Evolutionary conservation across 1,284 basidiomycete genomes (phyloP).

Genomic region (Cutaneotrichosporon cavernicola): DNA sequence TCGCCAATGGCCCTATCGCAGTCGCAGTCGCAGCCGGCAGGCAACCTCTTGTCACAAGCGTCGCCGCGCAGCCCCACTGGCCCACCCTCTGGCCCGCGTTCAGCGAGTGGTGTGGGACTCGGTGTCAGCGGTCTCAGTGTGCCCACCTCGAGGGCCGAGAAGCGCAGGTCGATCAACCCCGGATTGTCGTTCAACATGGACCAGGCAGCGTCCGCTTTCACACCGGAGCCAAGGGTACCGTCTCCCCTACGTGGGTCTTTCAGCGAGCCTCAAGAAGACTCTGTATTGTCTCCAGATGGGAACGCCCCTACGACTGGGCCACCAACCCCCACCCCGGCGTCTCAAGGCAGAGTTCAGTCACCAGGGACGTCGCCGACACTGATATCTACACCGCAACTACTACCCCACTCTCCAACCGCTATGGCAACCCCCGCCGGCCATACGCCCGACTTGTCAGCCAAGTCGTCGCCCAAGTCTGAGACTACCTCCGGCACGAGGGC

Average conservation of each 20-base stretch:
- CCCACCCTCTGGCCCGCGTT: background rate
- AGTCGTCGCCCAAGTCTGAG: slow-evolving; percentile 8
- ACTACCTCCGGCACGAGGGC: slow-evolving; percentile 5
- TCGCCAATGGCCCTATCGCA: background rate
- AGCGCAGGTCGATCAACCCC: slow-evolving; percentile 53
- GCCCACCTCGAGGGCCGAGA: slow-evolving; percentile 44
- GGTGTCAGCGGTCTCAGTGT: slow-evolving; percentile 38
- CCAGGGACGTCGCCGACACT: background rate
- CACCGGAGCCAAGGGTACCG: slow-evolving; percentile 43
- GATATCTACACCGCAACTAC: background rate
- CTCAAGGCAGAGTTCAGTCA: background rate
- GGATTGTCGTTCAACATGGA: slow-evolving; percentile 51
- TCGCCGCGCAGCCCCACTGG: slow-evolving; percentile 6
- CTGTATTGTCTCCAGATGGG: background rate
- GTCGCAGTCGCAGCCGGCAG: slow-evolving; percentile 4
- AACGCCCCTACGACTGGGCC: background rate
- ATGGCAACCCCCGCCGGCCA: slow-evolving; percentile 1
- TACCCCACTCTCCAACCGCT: background rate
- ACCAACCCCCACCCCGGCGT: background rate
- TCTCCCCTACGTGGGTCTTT: slow-evolving; percentile 47
- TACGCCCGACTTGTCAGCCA: slow-evolving; percentile 9
- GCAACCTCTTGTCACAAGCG: background rate
- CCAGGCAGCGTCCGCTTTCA: slow-evolving; percentile 37
- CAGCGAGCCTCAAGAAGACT: slow-evolving; percentile 14
- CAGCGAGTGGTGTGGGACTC: background rate